These are phyloP conservation scores for Madurella mycetomatis DNA, from an alignment of 2,329 filamentous ascomycete genomes.

Conservation along the genomic window DNA sequence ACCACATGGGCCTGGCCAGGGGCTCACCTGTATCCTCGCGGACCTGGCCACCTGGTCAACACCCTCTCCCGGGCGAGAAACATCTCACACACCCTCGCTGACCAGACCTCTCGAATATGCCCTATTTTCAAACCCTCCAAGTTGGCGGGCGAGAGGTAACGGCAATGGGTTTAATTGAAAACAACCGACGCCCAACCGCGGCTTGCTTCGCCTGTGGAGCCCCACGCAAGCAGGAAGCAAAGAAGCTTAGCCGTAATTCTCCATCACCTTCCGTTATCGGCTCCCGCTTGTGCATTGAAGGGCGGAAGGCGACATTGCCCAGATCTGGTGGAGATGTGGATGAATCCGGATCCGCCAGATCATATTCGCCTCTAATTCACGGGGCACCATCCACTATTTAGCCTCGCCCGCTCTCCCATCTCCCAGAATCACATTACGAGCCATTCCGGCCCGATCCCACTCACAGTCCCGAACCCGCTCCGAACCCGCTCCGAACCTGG, in stretches of 20 bases:
- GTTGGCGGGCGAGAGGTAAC: too few species aligned
- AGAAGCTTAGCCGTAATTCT: too few species aligned
- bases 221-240: background rate
- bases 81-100: too few species aligned
- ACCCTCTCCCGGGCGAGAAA: too few species aligned
- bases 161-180: background rate
- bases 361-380: too few species aligned
- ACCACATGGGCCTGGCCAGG: too few species aligned
- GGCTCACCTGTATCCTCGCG: too few species aligned
- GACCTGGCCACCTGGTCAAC: too few species aligned
- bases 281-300: background rate
- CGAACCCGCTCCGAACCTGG: background rate
- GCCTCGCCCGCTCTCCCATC: background rate
- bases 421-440: background rate
- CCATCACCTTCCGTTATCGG: constrained; percentile 17
- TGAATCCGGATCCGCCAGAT: background rate
- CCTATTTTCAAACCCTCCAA: too few species aligned
- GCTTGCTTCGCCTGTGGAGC: background rate
- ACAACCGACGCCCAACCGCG: background rate
- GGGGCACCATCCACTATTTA: too few species aligned
- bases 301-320: background rate
- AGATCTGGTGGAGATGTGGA: background rate
- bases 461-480: background rate
- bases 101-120: too few species aligned
- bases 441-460: constrained; percentile 2